Evolutionary conservation across 2,329 filamentous ascomycete species (phyloP), one percentile per base, ranked within the genome.

Genomic region (Hypoxylon sp.): DNA sequence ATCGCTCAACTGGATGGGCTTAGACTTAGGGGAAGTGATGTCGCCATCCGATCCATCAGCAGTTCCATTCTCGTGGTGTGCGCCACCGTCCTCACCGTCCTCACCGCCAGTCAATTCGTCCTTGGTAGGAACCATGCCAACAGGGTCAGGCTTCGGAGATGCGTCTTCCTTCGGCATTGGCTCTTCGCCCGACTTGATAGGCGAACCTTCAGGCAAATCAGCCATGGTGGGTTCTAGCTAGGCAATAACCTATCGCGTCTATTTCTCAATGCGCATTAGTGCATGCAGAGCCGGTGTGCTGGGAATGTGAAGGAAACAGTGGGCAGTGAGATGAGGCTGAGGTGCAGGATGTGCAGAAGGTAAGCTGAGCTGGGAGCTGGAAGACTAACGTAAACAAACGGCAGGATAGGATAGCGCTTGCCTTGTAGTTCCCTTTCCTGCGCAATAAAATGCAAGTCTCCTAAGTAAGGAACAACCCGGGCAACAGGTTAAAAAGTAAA

Each of bases 271-370:
- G 13, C 6, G 56, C 17, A 20, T 64, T 65, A 58, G 64, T 64
- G 26, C 11, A 44, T 54, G 51, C 49, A 53, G n/a, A 47, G 49
- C 15, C 39, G 49, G 49, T 32, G 32, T 62, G 51, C 47, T 62
- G 28, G 56, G 39, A 65, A 65, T 28, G 48, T 37, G 56, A 53
- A 43, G 41, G 54, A 59, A 55, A 50, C 13, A 32, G 39, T 26
- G 54, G 59, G 57, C 61, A 59, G 61, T 65, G 58, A 32, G 39
- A 20, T 59, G 65, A 68, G 63, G 63, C 59, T 62, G 62, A 65
- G 65, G 53, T 64, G 59, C 32, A 37, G 32, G 32, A n/a, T n/a
- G 32, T n/a, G 15, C 32, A 13, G n/a, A 37, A 37, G 32, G 32
- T n/a, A 37, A 37, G 32, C 19, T 43, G 39, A 22, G 6, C 19